Evolutionary conservation across 2,329 filamentous ascomycete species (phyloP), one percentile per base, ranked within the genome.

Genomic region (Leptographium galeiforme): DNA sequence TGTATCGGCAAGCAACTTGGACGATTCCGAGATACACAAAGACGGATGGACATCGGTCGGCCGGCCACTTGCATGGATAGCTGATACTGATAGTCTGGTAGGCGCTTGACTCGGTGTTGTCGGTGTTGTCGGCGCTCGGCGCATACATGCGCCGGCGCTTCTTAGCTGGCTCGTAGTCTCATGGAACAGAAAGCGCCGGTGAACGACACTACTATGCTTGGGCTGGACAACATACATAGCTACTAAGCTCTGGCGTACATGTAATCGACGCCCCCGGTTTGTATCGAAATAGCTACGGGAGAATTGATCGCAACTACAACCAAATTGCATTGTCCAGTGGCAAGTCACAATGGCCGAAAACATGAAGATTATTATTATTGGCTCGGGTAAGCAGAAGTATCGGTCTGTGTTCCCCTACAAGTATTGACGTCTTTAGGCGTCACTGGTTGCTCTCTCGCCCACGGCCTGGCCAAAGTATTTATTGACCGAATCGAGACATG

Each of bases 281-380:
- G 36, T 38, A 38, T 38, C 36, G 4, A 38, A 38, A 14, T 11
- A 50, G 41, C 41, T 44, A 44, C 41, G 10, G n/a, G 41, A 44
- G 2, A 44, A 44, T 18, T 25, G 41, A 44, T 18, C n/a, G 41
- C 19, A 50, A 36, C 39, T 19, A 14, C 25, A 25, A 25, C 5
- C 5, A 41, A 34, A 50, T 36, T 39, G 12, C 48, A 19, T 38
- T 6, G 36, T 4, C 19, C 43, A 7, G 36, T 19, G 14, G 13
- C 16, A 44, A 30, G 11, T 40, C 30, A 38, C 16, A 12, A 52
- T 52, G 50, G 50, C 50, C 30, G 44, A 47, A 32, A 52, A 46
- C 33, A 47, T 52, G 50, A 52, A 52, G 38, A 41, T 52, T 13
- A 14, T 52, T n/a, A 52, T 52, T 16, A 47, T 52, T 39, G 50